A percentile compares a stretch with the other conserved stretches of the same genome.
Conservation (phyloP, 805 yeast species). For the Monosporozyma unispora region DNA sequence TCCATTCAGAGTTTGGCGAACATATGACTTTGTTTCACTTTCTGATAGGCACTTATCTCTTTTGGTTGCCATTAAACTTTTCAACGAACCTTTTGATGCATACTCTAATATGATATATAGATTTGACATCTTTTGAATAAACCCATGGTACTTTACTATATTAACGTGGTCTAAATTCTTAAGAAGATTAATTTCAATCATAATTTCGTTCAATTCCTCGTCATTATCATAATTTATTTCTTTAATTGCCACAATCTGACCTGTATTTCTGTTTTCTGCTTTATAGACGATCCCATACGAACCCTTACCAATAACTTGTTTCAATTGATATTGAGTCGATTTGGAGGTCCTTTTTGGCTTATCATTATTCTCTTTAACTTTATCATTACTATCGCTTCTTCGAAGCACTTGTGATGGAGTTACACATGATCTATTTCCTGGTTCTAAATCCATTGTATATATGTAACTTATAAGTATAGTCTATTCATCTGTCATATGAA, state of each 20-base stretch:
- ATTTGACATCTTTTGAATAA: constrained; percentile 56
- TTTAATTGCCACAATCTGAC: constrained; percentile 69
- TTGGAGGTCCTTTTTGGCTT: neutral
- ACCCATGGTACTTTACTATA: constrained; percentile 87
- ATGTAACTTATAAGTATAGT: neutral
- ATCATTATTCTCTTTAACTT: neutral
- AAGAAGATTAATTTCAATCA: constrained; percentile 63
- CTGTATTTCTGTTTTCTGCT: constrained; percentile 58
- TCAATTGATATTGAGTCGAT: constrained; percentile 37
- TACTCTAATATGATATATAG: constrained; percentile 73
- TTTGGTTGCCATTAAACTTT: constrained; percentile 33
- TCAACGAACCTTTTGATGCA: constrained; percentile 58
- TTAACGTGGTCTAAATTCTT: constrained; percentile 77
- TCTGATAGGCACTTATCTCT: constrained; percentile 42
- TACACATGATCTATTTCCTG: neutral
- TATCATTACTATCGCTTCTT: neutral
- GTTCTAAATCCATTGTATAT: neutral
- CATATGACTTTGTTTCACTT: constrained; percentile 48
- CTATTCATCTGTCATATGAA: neutral
- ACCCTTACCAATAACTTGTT: constrained; percentile 73
- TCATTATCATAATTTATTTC: constrained; percentile 64
- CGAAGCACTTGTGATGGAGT: constrained; percentile 4
- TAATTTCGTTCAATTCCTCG: constrained; percentile 54
- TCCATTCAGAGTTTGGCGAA: constrained; percentile 65
- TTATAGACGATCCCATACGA: constrained; percentile 84